Conservation (phyloP, 73 alveolate genomes). For the Paramecium bursaria region DNA sequence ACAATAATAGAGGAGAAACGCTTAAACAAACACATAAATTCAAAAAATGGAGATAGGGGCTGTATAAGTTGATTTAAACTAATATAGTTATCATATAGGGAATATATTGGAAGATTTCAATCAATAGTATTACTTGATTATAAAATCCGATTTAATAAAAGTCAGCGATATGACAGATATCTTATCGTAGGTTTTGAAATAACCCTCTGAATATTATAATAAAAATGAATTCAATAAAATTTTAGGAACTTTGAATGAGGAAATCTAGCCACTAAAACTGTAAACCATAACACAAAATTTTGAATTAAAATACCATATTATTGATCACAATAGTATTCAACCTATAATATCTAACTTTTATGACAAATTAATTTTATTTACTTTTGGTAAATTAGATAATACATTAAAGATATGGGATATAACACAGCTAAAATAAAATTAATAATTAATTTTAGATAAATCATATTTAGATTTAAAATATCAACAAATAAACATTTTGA, state of each 20-base stretch:
- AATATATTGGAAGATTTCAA: slow-evolving; percentile 41
- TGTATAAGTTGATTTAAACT: background rate
- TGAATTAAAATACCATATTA: background rate
- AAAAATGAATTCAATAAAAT: slow-evolving; percentile 31
- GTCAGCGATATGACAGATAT: background rate
- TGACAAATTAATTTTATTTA: slow-evolving; percentile 23
- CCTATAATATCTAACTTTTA: slow-evolving; percentile 18
- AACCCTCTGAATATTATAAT: background rate
- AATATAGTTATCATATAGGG: background rate
- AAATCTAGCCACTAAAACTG: background rate
- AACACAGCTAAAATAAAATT: background rate
- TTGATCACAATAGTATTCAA: slow-evolving; percentile 27
- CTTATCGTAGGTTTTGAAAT: background rate
- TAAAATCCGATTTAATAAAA: background rate
- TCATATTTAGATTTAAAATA: background rate
- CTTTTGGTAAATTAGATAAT: slow-evolving; percentile 39
- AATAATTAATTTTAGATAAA: slow-evolving; percentile 16
- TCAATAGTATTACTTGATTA: slow-evolving; percentile 2
- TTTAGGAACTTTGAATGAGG: background rate
- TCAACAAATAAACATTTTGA: background rate
- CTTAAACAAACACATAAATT: background rate
- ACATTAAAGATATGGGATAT: slow-evolving; percentile 39
- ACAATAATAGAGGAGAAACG: background rate
- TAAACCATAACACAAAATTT: background rate
- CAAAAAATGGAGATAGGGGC: slow-evolving; percentile 14